Conservation (phyloP, 2,329 filamentous ascomycete species). For the Nakataea oryzae region DNA sequence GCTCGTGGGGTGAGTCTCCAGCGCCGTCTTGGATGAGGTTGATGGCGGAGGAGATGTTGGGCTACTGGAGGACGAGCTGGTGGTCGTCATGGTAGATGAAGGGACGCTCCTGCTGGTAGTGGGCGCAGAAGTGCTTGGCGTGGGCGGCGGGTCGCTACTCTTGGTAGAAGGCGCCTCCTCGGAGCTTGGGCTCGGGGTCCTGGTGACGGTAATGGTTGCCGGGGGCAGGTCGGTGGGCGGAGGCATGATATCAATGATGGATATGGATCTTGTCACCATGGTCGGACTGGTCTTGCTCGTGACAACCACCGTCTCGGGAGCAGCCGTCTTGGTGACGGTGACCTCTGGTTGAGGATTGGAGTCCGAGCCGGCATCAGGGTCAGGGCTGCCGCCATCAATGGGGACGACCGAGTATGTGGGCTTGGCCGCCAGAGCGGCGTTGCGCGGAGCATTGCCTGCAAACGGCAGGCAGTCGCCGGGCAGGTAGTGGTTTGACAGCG, state of each 20-base stretch:
- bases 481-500: slow-evolving; percentile 7
- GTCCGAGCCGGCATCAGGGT: slow-evolving; percentile 5
- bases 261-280: not conserved
- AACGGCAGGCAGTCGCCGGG: slow-evolving; percentile 12
- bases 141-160: not conserved
- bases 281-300: slow-evolving; percentile 8
- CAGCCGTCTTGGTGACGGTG: slow-evolving; percentile 10
- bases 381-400: slow-evolving; percentile 18
- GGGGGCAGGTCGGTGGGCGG: slow-evolving; percentile 3
- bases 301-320: slow-evolving; percentile 13
- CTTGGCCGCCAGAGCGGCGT: slow-evolving; percentile 15
- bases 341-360: slow-evolving; percentile 2
- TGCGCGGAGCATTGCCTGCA: slow-evolving; percentile 8
- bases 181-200: slow-evolving; percentile 1
- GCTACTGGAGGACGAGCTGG: not conserved
- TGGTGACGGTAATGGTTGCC: slow-evolving; percentile 5
- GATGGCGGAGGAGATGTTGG: slow-evolving; percentile 4
- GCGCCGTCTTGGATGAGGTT: slow-evolving; percentile 6
- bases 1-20: slow-evolving; percentile 2
- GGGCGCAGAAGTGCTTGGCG: not conserved
- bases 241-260: slow-evolving; percentile 1
- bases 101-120: not conserved
- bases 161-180: not conserved
- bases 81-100: not conserved
- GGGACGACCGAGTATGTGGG: slow-evolving; percentile 27